A percentile compares a stretch with the other conserved stretches of the same genome.
phyloP scores from a whole-genome alignment of 768 basidiomycete species.

The Mycena latifolia region DNA sequence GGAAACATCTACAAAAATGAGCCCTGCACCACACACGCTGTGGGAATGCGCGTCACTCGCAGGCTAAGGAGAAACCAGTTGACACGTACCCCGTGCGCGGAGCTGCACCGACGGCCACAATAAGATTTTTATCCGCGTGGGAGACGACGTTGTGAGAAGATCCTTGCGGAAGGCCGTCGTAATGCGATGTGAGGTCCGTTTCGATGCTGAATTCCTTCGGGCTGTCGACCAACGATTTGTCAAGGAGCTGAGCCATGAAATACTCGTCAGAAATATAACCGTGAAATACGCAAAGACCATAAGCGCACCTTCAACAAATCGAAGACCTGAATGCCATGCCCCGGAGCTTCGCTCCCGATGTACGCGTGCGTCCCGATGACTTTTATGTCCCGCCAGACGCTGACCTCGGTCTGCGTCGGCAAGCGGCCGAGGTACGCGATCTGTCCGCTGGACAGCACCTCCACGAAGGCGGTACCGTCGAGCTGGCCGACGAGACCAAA shows the following conservation, averaged over 20 bases:
- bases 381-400: conserved; percentile 43
- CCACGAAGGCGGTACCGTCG: conserved; percentile 32
- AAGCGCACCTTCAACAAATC: conserved; percentile 38
- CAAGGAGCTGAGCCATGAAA: conserved; percentile 23
- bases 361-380: conserved; percentile 39
- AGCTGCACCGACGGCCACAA: conserved; percentile 42
- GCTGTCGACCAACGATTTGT: conserved; percentile 26
- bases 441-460: conserved; percentile 23
- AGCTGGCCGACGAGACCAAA: conserved; percentile 28
- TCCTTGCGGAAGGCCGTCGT: conserved; percentile 43
- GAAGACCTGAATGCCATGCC: conserved; percentile 46
- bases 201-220: conserved; percentile 39
- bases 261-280: no score
- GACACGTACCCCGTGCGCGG: conserved; percentile 33
- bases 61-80: no score
- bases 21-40: conserved; percentile 38
- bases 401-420: conserved; percentile 33
- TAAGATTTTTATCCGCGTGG: conserved; percentile 36
- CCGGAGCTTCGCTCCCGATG: conserved; percentile 42
- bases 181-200: conserved; percentile 35
- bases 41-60: no score
- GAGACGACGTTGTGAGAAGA: conserved; percentile 46
- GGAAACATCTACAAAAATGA: conserved; percentile 46
- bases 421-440: conserved; percentile 41
- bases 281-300: no score